Evolutionary conservation across 306 rosid genomes (phyloP), one percentile per base, ranked within the genome.

Genomic region (Gastrolobium bilobum): DNA sequence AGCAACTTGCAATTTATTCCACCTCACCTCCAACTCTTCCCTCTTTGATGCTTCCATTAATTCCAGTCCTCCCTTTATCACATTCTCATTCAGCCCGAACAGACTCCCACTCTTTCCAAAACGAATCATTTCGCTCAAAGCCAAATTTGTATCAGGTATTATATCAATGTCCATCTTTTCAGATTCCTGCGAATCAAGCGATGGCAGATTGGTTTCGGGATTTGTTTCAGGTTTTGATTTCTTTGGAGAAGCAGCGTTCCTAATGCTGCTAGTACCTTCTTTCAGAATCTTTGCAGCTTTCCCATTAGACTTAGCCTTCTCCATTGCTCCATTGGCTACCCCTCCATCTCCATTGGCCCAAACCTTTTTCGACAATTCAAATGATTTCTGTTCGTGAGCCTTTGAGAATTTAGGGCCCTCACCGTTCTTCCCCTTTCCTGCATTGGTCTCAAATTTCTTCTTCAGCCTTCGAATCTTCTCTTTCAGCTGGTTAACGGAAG

Each of bases 401-500:
- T 87, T 90, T 0, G 83, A 2, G 6, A 85, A 82, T 0, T 4
- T 44, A 0, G 81, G 88, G 2, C 42, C 80, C 4, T 78, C 72
- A 0, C 85, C 88, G 52, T 84, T 86, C 56, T 89, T 85, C 26
- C 46, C 83, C 40, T 15, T 86, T 0, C 4, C 67, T 1, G 43
- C 71, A 54, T 40, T 75, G 31, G 56, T 76, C 53, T 50, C 48
- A 6, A 61, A 91, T 83, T 92, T 94, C 80, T 77, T 89, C 91
- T 51, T 91, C 82, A 94, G 2, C 58, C 89, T 76, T 0, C 91
- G 73, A 6, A 92, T 54, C 87, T 94, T 94, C 40, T 84, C 85
- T 33, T 46, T 38, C 64, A 92, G 15, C 33, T 94, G 97, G 0
- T 3, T 11, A 37, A 46, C 79, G 0, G 84, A 44, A 0, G 80